Conservation (phyloP, 805 yeast species). For the Isabelozyma rhagii region DNA sequence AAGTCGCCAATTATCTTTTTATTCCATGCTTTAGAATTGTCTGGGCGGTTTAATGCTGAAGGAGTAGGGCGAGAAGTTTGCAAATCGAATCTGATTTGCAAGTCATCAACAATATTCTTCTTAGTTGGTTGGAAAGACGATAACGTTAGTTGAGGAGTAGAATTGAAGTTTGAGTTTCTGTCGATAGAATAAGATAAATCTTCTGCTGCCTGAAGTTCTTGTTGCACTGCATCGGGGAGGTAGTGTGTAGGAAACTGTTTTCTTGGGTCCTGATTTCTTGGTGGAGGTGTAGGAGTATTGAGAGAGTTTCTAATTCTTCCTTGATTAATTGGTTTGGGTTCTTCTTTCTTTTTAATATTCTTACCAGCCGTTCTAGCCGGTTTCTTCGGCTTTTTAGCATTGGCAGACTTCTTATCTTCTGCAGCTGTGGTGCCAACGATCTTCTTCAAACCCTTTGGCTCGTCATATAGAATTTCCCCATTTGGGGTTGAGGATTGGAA, state of each 20-base stretch:
- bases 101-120: slow-evolving; percentile 27
- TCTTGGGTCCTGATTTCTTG: slow-evolving; percentile 1
- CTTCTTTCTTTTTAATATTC: background rate
- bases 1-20: slow-evolving; percentile 8
- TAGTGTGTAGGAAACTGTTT: slow-evolving; percentile 30
- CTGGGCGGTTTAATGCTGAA: slow-evolving; percentile 17
- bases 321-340: background rate
- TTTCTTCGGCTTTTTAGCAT: background rate
- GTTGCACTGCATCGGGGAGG: slow-evolving; percentile 21
- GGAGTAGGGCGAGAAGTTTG: slow-evolving; percentile 27
- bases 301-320: slow-evolving; percentile 4
- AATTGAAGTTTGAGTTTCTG: background rate
- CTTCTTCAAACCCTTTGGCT: slow-evolving; percentile 4
- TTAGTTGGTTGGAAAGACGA: slow-evolving; percentile 24
- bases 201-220: slow-evolving; percentile 10
- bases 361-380: background rate
- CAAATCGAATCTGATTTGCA: slow-evolving; percentile 26
- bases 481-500: slow-evolving; percentile 31
- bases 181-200: slow-evolving; percentile 4
- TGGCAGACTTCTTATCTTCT: background rate
- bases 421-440: background rate
- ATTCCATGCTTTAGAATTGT: slow-evolving; percentile 21
- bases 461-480: slow-evolving; percentile 25
- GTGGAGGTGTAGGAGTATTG: slow-evolving; percentile 1
- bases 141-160: background rate